phyloP scores from a whole-genome alignment of 2,329 filamentous ascomycete genomes.

The Fusarium domesticum region DNA sequence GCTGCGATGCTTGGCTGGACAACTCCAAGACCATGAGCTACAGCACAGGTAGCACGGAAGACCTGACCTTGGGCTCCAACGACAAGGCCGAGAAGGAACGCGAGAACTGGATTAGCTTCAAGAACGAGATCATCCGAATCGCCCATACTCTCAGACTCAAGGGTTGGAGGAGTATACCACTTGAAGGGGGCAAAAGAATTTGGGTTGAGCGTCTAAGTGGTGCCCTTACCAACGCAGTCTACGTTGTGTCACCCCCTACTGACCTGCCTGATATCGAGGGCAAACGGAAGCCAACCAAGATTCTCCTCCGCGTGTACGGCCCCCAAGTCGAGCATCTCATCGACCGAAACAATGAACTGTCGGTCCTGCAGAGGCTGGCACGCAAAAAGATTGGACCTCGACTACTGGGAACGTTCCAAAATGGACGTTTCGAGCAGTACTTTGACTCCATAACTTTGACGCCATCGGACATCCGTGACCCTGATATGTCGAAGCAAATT shows the following conservation, averaged over 20 bases:
- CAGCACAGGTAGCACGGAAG: slow-evolving; percentile 48
- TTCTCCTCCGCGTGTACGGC: slow-evolving; percentile 89
- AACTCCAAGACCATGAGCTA: slow-evolving; percentile 88
- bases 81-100: slow-evolving; percentile 61
- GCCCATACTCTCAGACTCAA: slow-evolving; percentile 86
- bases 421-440: slow-evolving; percentile 94
- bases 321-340: slow-evolving; percentile 95
- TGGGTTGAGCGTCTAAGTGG: slow-evolving; percentile 78
- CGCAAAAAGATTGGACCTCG: slow-evolving; percentile 91
- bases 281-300: slow-evolving; percentile 57
- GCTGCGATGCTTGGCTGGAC: slow-evolving; percentile 80
- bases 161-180: slow-evolving; percentile 81
- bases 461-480: slow-evolving; percentile 69
- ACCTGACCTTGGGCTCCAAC: slow-evolving; percentile 32
- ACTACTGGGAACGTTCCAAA: slow-evolving; percentile 85
- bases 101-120: slow-evolving; percentile 81
- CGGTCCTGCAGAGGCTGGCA: slow-evolving; percentile 79
- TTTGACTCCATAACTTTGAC: slow-evolving; percentile 82
- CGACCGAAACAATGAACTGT: slow-evolving; percentile 84
- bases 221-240: slow-evolving; percentile 93
- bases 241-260: slow-evolving; percentile 81
- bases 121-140: slow-evolving; percentile 85
- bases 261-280: slow-evolving; percentile 46
- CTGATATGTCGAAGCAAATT: slow-evolving; percentile 85
- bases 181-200: slow-evolving; percentile 67